Evolutionary conservation across 768 basidiomycete genomes (phyloP), one percentile per base, ranked within the genome.

Genomic region (Trichaptum fuscoviolaceum): DNA sequence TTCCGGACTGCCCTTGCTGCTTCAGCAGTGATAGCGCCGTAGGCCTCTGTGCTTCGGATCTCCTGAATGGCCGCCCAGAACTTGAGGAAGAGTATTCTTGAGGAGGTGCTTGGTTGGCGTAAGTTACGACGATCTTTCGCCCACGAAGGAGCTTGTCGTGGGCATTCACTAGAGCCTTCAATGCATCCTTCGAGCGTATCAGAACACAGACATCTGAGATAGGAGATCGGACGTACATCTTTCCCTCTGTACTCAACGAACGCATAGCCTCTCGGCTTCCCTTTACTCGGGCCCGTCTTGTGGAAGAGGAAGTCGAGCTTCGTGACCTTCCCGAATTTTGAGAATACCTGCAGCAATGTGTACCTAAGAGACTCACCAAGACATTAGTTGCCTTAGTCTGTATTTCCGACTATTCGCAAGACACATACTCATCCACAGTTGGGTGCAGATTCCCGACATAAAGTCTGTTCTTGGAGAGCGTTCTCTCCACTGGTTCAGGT

Each of bases 221-320:
- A 63, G 62, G 9, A 35, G 68, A 26, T 52, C 26, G 24, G 63
- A 88, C 92, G 82, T 78, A 99, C 96, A 78, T 88, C 86, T 78
- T 88, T 83, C 58, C 84, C 84, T 34, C 82, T 82, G 72, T 88
- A 98, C 78, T 98, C 93, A 35, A 99, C 78, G 71, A 99, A 99
- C 0, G 95, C 96, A 76, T 96, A 99, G 6, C 97, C 96, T 15
- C 96, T 83, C 0, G 97, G 96, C 75, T 93, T 97, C 20, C 97
- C 97, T 74, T 90, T 95, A 72, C 89, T 77, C 15, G 87, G 83
- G 0, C 96, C 97, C 0, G 90, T 81, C 77, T 96, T 98, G 82
- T 99, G 96, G 73, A 98, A 98, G 69, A 98, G 83, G 76, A 88
- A 98, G 77, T 99, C 97, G 63, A 98, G 84, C 70, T 95, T 93